Percentiles rank a stretch among this genome's conserved stretches.
Evolutionary conservation across 345 rosid genomes (phyloP).

Genomic region (Gossypium herbaceum): DNA sequence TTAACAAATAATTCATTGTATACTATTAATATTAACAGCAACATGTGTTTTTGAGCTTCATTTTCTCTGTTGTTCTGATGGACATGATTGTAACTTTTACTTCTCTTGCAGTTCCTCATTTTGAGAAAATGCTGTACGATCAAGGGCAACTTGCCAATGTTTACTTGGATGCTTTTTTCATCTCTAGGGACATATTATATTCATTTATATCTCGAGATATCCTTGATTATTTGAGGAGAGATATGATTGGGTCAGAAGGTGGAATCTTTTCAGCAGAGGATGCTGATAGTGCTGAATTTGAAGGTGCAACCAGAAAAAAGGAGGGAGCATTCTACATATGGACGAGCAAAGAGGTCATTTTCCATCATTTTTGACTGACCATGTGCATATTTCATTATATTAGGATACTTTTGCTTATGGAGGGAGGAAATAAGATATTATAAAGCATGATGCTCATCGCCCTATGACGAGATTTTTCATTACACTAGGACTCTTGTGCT

Average conservation of each 20-base stretch:
- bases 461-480: background rate
- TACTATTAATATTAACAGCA: background rate
- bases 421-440: background rate
- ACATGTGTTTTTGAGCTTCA: background rate
- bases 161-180: conserved; percentile 72
- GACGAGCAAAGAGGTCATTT: conserved; percentile 71
- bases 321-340: conserved; percentile 90
- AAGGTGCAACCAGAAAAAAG: conserved; percentile 55
- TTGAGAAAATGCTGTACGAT: conserved; percentile 95
- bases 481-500: background rate
- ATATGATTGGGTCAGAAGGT: conserved; percentile 79
- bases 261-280: conserved; percentile 92
- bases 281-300: conserved; percentile 76
- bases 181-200: conserved; percentile 60
- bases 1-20: background rate
- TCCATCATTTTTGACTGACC: background rate
- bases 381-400: background rate
- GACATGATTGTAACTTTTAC: conserved; percentile 1
- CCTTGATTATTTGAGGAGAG: conserved; percentile 88
- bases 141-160: conserved; percentile 83
- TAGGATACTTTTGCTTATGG: background rate
- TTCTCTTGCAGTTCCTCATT: conserved; percentile 84
- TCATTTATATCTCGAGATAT: conserved; percentile 60
- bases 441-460: background rate
- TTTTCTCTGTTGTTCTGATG: background rate